Evolutionary conservation across 768 basidiomycete genomes (phyloP), one percentile per base, ranked within the genome.

Genomic region (Holtermannia corniformis): DNA sequence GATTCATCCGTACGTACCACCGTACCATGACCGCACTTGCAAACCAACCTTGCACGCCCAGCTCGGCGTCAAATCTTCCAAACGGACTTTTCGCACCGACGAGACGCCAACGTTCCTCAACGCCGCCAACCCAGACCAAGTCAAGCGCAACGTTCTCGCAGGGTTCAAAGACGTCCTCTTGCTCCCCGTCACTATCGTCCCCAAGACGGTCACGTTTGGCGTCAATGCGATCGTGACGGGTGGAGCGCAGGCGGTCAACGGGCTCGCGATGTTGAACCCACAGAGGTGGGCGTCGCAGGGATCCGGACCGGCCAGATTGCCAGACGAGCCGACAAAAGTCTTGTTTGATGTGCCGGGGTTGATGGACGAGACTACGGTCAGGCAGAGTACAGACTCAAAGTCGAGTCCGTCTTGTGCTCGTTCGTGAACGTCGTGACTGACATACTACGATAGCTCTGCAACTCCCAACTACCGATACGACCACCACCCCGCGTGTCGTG

Each of bases 131-230:
- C 93, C 93, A 0, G 89, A 89, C 1, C 81, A 82, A 56, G 81
- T 92, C 54, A 99, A 99, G 65, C 82, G 88, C 41, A 95, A 86
- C 61, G 87, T 97, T 5, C 78, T 97, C 1, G 85, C 89, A 0
- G 87, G 89, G 0, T 97, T 99, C 71, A 86, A 87, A 2, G 84
- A 87, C 55, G 79, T 89, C 1, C 81, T 99, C 4, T 76, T 97
- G 0, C 76, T 97, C 0, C 93, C 95, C 0, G 95, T 99, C 16
- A 95, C 92, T 1, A 93, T 97, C 68, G 91, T 97, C 1, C 93
- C 93, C 0, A 82, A 86, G 13, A 82, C 84, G 1, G 79, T 80
- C 20, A 64, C 70, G 1, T 72, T 64, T 47, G 73, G 72, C 1
- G 63, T 74, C 27, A 73, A 72, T 54, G 74, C 71, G 11, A 67